Evolutionary conservation across 2,329 filamentous ascomycete genomes (phyloP).

Genomic region (Trichoderma sp.): DNA sequence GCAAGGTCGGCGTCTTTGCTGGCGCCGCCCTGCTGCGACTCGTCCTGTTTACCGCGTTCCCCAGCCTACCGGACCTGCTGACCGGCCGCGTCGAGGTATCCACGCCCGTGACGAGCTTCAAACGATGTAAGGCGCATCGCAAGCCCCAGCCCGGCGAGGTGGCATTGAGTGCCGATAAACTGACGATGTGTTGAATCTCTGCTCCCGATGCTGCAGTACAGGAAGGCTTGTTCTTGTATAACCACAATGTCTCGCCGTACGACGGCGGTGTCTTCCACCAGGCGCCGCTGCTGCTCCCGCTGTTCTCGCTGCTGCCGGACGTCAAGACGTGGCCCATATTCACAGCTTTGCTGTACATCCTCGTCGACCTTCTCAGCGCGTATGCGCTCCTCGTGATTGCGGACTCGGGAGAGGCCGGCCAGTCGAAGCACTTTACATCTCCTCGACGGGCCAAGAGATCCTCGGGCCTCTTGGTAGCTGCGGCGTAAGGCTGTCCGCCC

Average conservation of each 20-base stretch:
- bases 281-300: conserved; percentile 84
- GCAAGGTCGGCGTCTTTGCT: conserved; percentile 63
- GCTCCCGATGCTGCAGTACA: conserved; percentile 63
- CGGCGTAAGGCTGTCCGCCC: conserved; percentile 60
- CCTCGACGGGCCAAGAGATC: conserved; percentile 74
- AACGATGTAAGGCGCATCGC: conserved; percentile 69
- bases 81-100: conserved; percentile 94
- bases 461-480: conserved; percentile 74
- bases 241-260: conserved; percentile 94
- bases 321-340: conserved; percentile 67
- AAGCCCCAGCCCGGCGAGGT: neutral
- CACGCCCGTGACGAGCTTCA: conserved; percentile 96
- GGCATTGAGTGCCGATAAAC: conserved; percentile 1
- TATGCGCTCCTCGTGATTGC: conserved; percentile 78
- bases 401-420: conserved; percentile 74
- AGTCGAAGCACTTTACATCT: conserved; percentile 77
- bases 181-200: conserved; percentile 18
- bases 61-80: conserved; percentile 79
- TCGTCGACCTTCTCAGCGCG: conserved; percentile 80
- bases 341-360: conserved; percentile 77
- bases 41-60: conserved; percentile 77
- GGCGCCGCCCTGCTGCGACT: conserved; percentile 78
- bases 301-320: conserved; percentile 86
- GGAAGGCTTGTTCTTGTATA: conserved; percentile 94
- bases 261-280: conserved; percentile 85